Evolutionary conservation across 2,329 filamentous ascomycete genomes (phyloP), one percentile per base, ranked within the genome.

Genomic region (Epichloe sp.): DNA sequence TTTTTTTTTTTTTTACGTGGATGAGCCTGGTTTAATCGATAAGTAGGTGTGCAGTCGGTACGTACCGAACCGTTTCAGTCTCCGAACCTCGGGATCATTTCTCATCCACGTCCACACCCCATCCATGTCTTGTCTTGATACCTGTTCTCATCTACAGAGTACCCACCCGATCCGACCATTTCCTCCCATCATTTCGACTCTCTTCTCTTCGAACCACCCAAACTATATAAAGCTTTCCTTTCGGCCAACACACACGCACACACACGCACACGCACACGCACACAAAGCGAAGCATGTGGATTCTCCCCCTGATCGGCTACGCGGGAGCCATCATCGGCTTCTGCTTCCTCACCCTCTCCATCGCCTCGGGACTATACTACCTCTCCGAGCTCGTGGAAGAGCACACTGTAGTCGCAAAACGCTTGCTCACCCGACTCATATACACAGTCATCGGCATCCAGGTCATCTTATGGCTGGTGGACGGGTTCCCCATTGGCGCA

Each of bases 341-440:
- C 73, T 82, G 80, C 62, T 97, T 98, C 71, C 75, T 98, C 58
- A 97, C 93, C 19, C 77, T 98, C 55, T 89, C 91, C 52, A 97
- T 98, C 64, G 93, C 93, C 40, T 96, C 89, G n/a, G 93, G 93
- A 38, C 82, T 98, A 26, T 98, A 98, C 73, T 98, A 98, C 68
- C 84, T 98, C 50, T 96, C 91, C 23, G 93, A 98, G 68, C 82
- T 97, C 14, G 93, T 98, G 54, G 93, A 98, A 71, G 93, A 98
- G 68, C 91, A 98, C 65, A 96, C 91, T 4, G 91, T 97, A 11
- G 70, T 95, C 55, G 86, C 90, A 12, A 95, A 95, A 65, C 87
- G 85, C 52, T 73, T 96, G n/a, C 76, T 98, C 49, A 85, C 79
- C 36, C 83, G 81, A 42, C 75, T 97, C 51, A 96, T 97, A 61